Evolutionary conservation across 495 filamentous ascomycete species (phyloP), one percentile per base, ranked within the genome.

Genomic region (Penicillium psychrofluorescens): DNA sequence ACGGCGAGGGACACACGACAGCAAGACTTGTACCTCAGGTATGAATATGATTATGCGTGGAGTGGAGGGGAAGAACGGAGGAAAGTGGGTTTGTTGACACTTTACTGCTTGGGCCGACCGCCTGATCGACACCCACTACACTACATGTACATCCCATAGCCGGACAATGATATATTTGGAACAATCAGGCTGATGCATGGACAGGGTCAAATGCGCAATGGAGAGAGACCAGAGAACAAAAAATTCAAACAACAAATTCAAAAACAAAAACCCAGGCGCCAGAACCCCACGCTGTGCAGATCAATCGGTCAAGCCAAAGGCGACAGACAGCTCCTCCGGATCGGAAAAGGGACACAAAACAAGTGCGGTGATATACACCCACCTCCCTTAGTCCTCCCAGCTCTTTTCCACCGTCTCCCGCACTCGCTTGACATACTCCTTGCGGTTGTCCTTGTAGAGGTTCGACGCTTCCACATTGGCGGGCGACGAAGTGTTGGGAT

Each of bases 391-490:
- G 51, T 92, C 91, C 41, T 97, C 91, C 92, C 92, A 97, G 68
- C 90, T 96, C 76, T 95, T 96, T 76, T 98, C 94, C 12, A 98
- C 94, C 1, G 91, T 95, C 68, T 97, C 92, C 35, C 88, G 75
- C 13, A 98, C 92, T 14, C 91, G 78, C 71, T 98, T 98, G 10
- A 83, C 83, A 56, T 98, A 98, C 63, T 98, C 92, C 56, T 89
- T 84, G 48, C 90, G 80, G 61, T 97, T 97, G 57, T 98, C 92
- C 59, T 97, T 97, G 77, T 95, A 98, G 1, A 98, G 80, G 64
- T 96, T 98, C 13, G 89, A 95, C 12, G 94, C 94, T 68, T 98
- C 92, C 46, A 97, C 94, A 55, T 98, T 98, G 39, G 92, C 92
- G 2, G 92, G 92, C 2, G 90, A 95, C 27, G 88, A 90, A 31